Evolutionary conservation across 2,329 filamentous ascomycete genomes (phyloP).

Genomic region (Neoscytalidium dimidiatum): DNA sequence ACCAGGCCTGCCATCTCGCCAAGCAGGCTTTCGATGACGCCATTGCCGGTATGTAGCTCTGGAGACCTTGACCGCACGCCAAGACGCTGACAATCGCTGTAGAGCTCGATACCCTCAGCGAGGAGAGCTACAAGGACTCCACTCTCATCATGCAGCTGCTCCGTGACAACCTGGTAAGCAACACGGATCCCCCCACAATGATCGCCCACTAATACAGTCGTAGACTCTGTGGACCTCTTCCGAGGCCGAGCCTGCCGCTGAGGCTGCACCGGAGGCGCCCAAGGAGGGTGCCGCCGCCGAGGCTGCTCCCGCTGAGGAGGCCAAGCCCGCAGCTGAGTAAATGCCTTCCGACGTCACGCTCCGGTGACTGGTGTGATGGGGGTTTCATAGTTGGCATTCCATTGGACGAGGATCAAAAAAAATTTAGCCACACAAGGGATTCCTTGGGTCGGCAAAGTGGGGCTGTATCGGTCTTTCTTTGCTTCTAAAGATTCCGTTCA

Average conservation of each 20-base stretch:
- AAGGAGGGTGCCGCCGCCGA: conserved; percentile 55
- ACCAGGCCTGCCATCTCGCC: conserved; percentile 95
- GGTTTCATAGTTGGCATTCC: conserved; percentile 19
- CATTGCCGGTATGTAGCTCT: conserved; percentile 60
- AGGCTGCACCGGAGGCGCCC: conserved; percentile 45
- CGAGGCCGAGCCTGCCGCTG: conserved; percentile 69
- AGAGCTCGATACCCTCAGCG: conserved; percentile 94
- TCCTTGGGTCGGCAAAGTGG: conserved; percentile 19
- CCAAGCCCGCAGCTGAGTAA: conserved; percentile 20
- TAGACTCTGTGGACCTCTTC: conserved; percentile 92
- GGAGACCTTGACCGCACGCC: not conserved
- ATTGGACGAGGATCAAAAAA: conserved; percentile 21
- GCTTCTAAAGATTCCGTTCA: conserved; percentile 22
- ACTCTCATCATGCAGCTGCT: conserved; percentile 99
- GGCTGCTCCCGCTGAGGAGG: conserved; percentile 24
- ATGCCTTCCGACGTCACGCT: conserved; percentile 1
- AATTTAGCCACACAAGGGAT: conserved; percentile 18
- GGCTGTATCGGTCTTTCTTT: conserved; percentile 21
- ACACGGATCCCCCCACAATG: not conserved
- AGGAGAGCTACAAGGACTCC: conserved; percentile 98
- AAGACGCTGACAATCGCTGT: not conserved
- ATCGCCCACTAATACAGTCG: not conserved
- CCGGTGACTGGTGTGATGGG: conserved; percentile 17
- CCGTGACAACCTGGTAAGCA: conserved; percentile 76
- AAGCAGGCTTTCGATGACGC: conserved; percentile 99